Evolutionary conservation across 345 rosid genomes (phyloP), one percentile per base, ranked within the genome.

Genomic region (Punica granatum): DNA sequence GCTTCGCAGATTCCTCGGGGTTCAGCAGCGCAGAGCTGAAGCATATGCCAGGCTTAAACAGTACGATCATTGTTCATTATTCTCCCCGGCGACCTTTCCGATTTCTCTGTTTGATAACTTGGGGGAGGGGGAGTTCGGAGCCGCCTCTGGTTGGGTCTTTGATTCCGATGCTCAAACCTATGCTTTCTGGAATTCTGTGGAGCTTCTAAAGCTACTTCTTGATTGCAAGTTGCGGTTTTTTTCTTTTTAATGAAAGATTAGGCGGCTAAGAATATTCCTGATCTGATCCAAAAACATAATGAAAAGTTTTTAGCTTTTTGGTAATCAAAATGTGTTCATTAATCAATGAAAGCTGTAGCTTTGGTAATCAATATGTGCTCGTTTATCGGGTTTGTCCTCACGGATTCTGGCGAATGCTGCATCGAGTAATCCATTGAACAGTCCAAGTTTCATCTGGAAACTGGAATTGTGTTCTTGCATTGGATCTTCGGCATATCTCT

Each of bases 11-110:
- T 74, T 93, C 76, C 85, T 90, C 28, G 78, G 74, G 28, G 72
- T 89, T 67, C 98, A 93, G 84, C 83, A 83, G 78, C 89, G 97
- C 34, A 81, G 98, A 75, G 97, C 98, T 49, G 87, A 74, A 74
- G 96, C 97, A 68, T 93, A 93, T 73, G 81, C 90, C 67, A 83
- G 72, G 58, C 96, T 90, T 75, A 93, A 85, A 79, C 72, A 81
- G 96, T 90, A 74, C 25, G 13, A 34, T 32, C 56, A 34, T 46
- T 26, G 30, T 66, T 68, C n/a, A 16, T 21, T 18, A 34, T 56
- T 58, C 6, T 54, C 16, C 61, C 21, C 44, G 1, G 65, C n/a
- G 39, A 4, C 51, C 51, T 46, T 46, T 46, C 44, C 44, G 14
- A 9, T 41, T 41, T 11, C 13, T 41, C 51, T 19, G 23, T 46